Conservation (phyloP, 2,329 filamentous ascomycete genomes). For the Cephalotrichum gorgonifer region DNA sequence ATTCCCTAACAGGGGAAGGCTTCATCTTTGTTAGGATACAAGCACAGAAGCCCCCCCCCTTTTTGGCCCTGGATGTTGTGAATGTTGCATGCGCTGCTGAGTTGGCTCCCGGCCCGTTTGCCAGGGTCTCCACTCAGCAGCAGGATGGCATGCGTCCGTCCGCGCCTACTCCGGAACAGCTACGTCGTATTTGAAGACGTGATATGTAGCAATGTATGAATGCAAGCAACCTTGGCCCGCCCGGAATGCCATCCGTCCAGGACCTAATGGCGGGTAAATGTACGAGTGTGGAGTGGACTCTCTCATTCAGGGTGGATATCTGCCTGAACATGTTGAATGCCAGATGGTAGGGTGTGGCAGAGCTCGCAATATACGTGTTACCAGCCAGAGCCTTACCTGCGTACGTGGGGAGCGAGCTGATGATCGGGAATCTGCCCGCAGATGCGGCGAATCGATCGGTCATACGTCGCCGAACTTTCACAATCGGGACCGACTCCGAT, state of each 20-base stretch:
- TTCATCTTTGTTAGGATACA: background rate
- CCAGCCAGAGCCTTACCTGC: background rate
- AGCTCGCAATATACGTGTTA: background rate
- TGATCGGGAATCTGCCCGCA: background rate
- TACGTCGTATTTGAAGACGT: background rate
- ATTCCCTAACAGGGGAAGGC: background rate
- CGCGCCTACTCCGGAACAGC: background rate
- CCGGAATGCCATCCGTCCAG: background rate
- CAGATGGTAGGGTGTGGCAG: background rate
- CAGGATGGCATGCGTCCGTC: background rate
- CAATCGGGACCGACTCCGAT: background rate
- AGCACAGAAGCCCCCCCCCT: background rate
- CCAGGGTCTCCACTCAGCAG: background rate
- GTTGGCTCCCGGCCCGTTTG: background rate
- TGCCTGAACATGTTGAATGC: background rate
- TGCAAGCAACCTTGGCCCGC: background rate
- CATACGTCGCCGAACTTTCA: background rate
- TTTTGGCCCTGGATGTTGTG: background rate
- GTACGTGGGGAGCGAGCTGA: background rate
- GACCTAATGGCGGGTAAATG: background rate
- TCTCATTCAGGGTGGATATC: background rate
- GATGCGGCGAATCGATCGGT: background rate
- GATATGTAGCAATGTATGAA: background rate
- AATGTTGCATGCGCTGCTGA: background rate
- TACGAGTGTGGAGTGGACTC: background rate